Conservation (phyloP, 2,329 filamentous ascomycete genomes). For the Calonectria montana region DNA sequence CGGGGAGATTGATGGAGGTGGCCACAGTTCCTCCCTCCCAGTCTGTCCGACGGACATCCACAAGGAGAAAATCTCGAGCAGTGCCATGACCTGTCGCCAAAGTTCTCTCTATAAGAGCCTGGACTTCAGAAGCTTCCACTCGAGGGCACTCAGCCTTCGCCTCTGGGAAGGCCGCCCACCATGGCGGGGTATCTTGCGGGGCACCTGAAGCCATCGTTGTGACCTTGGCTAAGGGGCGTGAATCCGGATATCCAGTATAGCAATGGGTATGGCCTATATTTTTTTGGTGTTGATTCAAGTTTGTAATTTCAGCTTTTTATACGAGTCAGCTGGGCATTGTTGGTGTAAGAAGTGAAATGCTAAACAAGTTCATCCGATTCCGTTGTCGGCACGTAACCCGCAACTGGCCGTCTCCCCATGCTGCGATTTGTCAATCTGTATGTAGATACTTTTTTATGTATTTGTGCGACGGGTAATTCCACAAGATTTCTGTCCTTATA, state of each 20-base stretch:
- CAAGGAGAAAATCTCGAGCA: slow-evolving; percentile 55
- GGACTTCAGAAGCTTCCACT: slow-evolving; percentile 54
- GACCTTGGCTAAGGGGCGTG: neutral
- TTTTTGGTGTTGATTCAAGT: neutral
- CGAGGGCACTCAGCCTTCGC: slow-evolving; percentile 52
- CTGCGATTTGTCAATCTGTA: neutral
- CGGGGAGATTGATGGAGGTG: slow-evolving; percentile 68
- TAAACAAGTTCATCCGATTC: neutral
- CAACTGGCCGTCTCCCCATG: neutral
- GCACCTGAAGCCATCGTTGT: slow-evolving; percentile 35
- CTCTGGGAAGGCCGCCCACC: slow-evolving; percentile 57
- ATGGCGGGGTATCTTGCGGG: slow-evolving; percentile 43
- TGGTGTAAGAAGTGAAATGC: neutral
- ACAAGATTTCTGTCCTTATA: neutral
- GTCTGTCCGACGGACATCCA: slow-evolving; percentile 66
- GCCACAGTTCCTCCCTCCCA: slow-evolving; percentile 70
- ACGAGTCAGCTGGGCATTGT: neutral
- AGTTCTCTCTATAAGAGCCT: slow-evolving; percentile 53
- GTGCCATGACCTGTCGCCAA: slow-evolving; percentile 42
- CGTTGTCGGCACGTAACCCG: neutral
- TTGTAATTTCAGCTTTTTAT: neutral
- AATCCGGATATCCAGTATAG: neutral
- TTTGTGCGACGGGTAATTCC: neutral
- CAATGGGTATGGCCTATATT: neutral
- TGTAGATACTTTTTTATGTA: neutral